Percentiles rank a stretch among this genome's conserved stretches.
phyloP scores from a whole-genome alignment of 306 rosid species.

The Leucaena leucocephala region DNA sequence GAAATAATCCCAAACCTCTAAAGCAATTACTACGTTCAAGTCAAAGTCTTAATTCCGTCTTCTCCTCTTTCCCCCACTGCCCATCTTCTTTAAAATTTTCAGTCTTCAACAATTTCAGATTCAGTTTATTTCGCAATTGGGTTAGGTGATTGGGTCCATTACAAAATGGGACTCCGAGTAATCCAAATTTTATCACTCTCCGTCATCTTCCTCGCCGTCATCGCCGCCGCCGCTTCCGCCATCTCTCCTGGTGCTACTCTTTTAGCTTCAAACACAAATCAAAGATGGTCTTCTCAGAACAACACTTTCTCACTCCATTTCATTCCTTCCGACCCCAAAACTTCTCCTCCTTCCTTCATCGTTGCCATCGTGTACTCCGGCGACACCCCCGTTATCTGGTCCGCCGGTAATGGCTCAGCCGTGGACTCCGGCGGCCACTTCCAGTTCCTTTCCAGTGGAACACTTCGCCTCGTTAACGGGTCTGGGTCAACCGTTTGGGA shows the following conservation, averaged over 20 bases:
- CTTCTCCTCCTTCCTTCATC: slow-evolving; percentile 54
- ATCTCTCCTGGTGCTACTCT: slow-evolving; percentile 56
- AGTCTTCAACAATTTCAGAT: neutral
- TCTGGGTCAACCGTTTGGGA: slow-evolving; percentile 63
- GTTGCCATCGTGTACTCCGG: slow-evolving; percentile 61
- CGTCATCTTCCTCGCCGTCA: slow-evolving; percentile 13
- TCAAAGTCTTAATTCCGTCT: slow-evolving; percentile 24
- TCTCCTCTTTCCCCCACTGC: neutral
- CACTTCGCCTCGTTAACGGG: slow-evolving; percentile 63
- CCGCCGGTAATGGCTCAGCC: slow-evolving; percentile 44
- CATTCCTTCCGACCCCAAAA: slow-evolving; percentile 45
- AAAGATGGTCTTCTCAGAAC: slow-evolving; percentile 54
- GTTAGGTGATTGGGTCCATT: neutral
- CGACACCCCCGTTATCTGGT: slow-evolving; percentile 64
- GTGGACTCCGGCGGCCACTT: slow-evolving; percentile 62
- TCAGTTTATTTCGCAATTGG: neutral
- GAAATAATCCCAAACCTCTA: neutral
- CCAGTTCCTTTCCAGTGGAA: slow-evolving; percentile 53
- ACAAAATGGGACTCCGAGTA: slow-evolving; percentile 1
- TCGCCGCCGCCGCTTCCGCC: slow-evolving; percentile 13
- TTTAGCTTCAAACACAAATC: slow-evolving; percentile 44
- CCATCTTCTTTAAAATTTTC: neutral
- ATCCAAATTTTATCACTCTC: slow-evolving; percentile 20
- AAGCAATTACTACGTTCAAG: slow-evolving; percentile 9
- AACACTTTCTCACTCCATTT: slow-evolving; percentile 54